A percentile compares a stretch with the other conserved stretches of the same genome.
Evolutionary conservation across 2,329 filamentous ascomycete genomes (phyloP).

Genomic region (Aspergillus quadricinctus): DNA sequence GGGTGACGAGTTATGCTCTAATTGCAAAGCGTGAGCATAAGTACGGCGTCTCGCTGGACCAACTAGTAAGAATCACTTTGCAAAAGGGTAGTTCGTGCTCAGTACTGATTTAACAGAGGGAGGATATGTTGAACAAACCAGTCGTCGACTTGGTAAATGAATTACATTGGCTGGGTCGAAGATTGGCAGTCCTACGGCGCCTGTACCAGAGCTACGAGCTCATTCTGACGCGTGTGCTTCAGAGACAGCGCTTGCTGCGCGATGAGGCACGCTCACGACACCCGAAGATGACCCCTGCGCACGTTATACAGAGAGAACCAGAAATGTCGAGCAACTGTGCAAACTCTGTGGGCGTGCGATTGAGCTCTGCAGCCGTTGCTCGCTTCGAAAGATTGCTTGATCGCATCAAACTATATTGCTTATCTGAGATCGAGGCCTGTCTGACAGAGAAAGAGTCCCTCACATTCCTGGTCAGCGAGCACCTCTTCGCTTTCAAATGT

Average conservation of each 20-base stretch:
- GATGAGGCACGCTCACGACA: conserved; percentile 29
- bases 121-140: conserved; percentile 53
- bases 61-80: conserved; percentile 38
- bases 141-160: conserved; percentile 43
- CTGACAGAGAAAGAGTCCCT: conserved; percentile 66
- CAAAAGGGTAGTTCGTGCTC: neutral
- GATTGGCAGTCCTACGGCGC: conserved; percentile 57
- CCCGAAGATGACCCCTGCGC: conserved; percentile 15
- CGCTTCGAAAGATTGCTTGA: conserved; percentile 59
- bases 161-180: conserved; percentile 58
- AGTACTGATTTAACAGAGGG: conserved; percentile 34
- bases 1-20: conserved; percentile 59
- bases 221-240: conserved; percentile 59
- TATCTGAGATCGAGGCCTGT: conserved; percentile 61
- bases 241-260: conserved; percentile 42
- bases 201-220: conserved; percentile 60
- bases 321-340: conserved; percentile 15
- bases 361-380: conserved; percentile 49
- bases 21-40: conserved; percentile 54
- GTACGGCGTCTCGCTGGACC: conserved; percentile 47
- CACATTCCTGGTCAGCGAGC: conserved; percentile 56
- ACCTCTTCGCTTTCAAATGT: neutral
- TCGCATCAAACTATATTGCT: conserved; percentile 57
- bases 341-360: conserved; percentile 35
- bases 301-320: conserved; percentile 21